Evolutionary conservation across 2,329 filamentous ascomycete species (phyloP).

Genomic region (Mollisiaceae sp.): DNA sequence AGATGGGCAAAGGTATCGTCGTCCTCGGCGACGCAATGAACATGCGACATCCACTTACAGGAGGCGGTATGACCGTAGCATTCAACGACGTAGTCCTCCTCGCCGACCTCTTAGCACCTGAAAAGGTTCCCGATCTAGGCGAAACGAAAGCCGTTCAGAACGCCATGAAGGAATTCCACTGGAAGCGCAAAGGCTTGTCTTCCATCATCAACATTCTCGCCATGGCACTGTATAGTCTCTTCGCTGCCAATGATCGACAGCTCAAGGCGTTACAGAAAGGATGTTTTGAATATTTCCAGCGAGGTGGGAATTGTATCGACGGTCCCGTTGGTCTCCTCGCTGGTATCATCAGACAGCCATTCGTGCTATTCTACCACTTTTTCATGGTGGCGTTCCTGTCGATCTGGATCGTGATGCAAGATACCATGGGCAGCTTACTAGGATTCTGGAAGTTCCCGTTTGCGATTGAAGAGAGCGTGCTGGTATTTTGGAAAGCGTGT

Average conservation of each 20-base stretch:
- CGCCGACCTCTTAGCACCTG: slow-evolving; percentile 72
- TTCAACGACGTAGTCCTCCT: slow-evolving; percentile 90
- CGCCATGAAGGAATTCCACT: slow-evolving; percentile 79
- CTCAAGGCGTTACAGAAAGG: slow-evolving; percentile 83
- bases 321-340: slow-evolving; percentile 83
- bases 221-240: slow-evolving; percentile 88
- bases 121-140: slow-evolving; percentile 69
- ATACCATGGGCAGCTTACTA: slow-evolving; percentile 56
- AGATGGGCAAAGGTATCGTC: slow-evolving; percentile 75
- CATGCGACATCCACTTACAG: slow-evolving; percentile 98
- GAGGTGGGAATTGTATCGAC: slow-evolving; percentile 71
- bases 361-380: slow-evolving; percentile 88
- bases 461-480: slow-evolving; percentile 66
- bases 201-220: slow-evolving; percentile 98
- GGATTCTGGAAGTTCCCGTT: slow-evolving; percentile 64
- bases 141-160: slow-evolving; percentile 67
- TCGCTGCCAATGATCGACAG: slow-evolving; percentile 81
- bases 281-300: slow-evolving; percentile 91
- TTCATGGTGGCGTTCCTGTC: slow-evolving; percentile 90
- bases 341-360: slow-evolving; percentile 78
- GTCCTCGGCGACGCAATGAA: slow-evolving; percentile 95
- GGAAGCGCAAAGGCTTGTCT: slow-evolving; percentile 80
- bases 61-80: slow-evolving; percentile 97
- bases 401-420: slow-evolving; percentile 65
- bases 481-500: slow-evolving; percentile 81